Evolutionary conservation across 2,329 filamentous ascomycete genomes (phyloP).

Genomic region (Colletotrichum endophyticum): DNA sequence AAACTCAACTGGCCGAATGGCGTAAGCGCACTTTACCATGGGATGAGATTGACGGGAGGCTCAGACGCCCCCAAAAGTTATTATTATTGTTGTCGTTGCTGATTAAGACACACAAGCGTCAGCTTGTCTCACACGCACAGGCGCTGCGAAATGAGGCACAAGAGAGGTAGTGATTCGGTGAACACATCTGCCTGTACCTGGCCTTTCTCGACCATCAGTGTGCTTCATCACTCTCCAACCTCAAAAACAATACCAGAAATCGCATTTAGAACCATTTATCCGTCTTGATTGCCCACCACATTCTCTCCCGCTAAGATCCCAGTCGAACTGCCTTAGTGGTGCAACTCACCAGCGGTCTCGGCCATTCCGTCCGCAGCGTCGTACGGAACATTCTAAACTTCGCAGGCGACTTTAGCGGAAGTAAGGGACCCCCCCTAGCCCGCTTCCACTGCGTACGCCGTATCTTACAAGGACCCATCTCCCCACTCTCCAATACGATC

Average conservation of each 20-base stretch:
- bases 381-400: neutral
- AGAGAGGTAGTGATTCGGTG: neutral
- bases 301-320: neutral
- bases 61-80: neutral
- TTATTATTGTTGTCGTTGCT: neutral
- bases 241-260: neutral
- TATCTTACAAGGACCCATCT: neutral
- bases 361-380: neutral
- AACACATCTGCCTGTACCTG: neutral
- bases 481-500: conserved; percentile 14
- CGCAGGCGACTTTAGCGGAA: conserved; percentile 10
- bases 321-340: conserved; percentile 4
- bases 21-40: neutral
- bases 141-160: neutral
- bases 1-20: neutral
- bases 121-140: neutral
- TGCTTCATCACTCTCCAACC: neutral
- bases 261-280: neutral
- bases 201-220: neutral
- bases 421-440: neutral
- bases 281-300: neutral
- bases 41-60: neutral
- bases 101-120: neutral
- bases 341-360: conserved; percentile 18
- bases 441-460: neutral